Conservation (phyloP, 345 rosid species). For the Boechera stricta region DNA sequence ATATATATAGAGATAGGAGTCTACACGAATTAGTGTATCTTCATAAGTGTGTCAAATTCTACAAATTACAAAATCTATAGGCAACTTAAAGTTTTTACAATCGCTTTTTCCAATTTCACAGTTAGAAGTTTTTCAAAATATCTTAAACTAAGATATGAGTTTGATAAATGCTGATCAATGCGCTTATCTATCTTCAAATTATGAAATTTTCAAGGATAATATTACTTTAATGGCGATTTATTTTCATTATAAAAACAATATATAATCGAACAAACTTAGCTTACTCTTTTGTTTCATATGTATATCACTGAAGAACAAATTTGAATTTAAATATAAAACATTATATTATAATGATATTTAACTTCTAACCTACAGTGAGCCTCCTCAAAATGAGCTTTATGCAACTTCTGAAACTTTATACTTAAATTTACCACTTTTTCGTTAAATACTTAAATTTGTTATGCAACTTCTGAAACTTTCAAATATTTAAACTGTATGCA, state of each 20-base stretch:
- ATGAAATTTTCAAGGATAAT: background rate
- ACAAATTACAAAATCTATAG: too few species aligned
- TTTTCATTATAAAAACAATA: too few species aligned
- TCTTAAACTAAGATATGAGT: background rate
- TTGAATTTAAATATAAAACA: background rate
- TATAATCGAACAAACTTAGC: background rate
- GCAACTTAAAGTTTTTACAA: background rate
- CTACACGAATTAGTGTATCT: background rate
- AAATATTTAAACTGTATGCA: constrained; percentile 2
- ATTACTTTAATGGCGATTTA: too few species aligned
- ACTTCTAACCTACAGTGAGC: background rate
- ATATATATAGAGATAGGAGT: background rate
- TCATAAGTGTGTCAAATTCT: background rate
- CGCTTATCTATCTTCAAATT: background rate
- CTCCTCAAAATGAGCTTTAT: constrained; percentile 18
- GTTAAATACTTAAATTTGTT: background rate
- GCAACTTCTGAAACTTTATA: constrained; percentile 12
- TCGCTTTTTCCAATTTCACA: background rate
- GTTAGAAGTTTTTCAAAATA: background rate
- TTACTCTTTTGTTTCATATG: background rate
- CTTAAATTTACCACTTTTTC: background rate
- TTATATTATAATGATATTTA: background rate
- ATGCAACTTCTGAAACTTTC: constrained; percentile 17
- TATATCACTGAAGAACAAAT: background rate
- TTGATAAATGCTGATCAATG: background rate